These are phyloP conservation scores for Pogostemon cablin DNA, from an alignment of 257 asterid genomes.

Conservation along the genomic window DNA sequence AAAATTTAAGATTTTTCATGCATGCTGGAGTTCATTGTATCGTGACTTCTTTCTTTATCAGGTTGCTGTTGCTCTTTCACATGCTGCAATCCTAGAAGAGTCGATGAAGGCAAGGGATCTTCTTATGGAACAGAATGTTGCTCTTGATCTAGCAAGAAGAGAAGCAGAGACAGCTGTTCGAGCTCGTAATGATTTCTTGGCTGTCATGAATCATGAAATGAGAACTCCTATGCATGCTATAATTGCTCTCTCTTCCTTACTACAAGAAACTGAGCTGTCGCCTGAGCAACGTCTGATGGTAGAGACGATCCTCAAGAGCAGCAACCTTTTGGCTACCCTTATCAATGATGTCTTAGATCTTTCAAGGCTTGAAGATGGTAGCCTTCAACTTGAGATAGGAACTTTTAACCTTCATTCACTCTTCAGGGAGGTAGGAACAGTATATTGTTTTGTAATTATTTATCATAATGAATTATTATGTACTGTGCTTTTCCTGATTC, in stretches of 20 bases:
- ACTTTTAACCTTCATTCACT: constrained; percentile 82
- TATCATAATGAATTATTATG: constrained; percentile 10
- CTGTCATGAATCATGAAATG: constrained; percentile 99
- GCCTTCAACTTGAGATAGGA: constrained; percentile 83
- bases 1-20: constrained; percentile 1
- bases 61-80: constrained; percentile 99
- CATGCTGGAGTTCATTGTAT: constrained; percentile 17
- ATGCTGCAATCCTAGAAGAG: constrained; percentile 97
- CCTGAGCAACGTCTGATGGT: constrained; percentile 99
- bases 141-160: constrained; percentile 87
- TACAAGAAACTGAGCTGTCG: constrained; percentile 83
- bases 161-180: constrained; percentile 99
- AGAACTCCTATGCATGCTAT: constrained; percentile 98
- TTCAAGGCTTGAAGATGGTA: constrained; percentile 97
- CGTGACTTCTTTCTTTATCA: constrained; percentile 38
- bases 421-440: constrained; percentile 69
- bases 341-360: constrained; percentile 97
- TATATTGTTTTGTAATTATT: background rate
- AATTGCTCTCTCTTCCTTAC: constrained; percentile 84
- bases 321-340: constrained; percentile 93
- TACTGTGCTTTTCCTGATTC: constrained; percentile 33
- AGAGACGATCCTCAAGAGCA: constrained; percentile 92
- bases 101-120: constrained; percentile 98
- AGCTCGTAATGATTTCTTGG: constrained; percentile 95
- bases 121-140: constrained; percentile 89